These are phyloP conservation scores for Striga asiatica DNA, from an alignment of 257 asterid species.

Conservation along the genomic window DNA sequence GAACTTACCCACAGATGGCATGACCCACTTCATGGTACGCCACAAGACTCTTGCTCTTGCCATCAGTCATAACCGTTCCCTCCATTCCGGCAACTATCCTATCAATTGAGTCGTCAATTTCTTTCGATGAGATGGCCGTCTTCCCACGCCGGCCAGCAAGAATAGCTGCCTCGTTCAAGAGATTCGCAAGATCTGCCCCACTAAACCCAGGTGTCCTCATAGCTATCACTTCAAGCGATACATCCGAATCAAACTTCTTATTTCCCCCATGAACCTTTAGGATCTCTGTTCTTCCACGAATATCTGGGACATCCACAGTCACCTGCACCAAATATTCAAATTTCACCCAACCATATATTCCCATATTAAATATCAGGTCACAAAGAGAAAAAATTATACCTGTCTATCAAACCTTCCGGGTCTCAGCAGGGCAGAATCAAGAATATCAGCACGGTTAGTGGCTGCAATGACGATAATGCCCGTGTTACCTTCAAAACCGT, in stretches of 20 bases:
- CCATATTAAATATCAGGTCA: slow-evolving; percentile 49
- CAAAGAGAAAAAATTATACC: slow-evolving; percentile 27
- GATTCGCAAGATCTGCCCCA: slow-evolving; percentile 99
- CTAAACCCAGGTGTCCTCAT: slow-evolving; percentile 99
- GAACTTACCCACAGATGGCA: slow-evolving; percentile 92
- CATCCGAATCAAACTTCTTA: slow-evolving; percentile 73
- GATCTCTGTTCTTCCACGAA: slow-evolving; percentile 95
- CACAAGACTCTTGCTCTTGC: slow-evolving; percentile 96
- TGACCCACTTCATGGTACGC: slow-evolving; percentile 99
- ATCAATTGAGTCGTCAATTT: slow-evolving; percentile 92
- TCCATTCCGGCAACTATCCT: slow-evolving; percentile 99
- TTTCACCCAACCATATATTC: not conserved
- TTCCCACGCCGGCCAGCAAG: slow-evolving; percentile 90
- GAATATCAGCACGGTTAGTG: slow-evolving; percentile 96
- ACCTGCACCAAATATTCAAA: slow-evolving; percentile 44
- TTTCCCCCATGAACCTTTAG: slow-evolving; percentile 86
- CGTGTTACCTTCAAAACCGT: slow-evolving; percentile 97
- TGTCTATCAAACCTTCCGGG: slow-evolving; percentile 98
- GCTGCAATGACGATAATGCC: slow-evolving; percentile 95
- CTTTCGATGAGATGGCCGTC: slow-evolving; percentile 75
- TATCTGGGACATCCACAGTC: slow-evolving; percentile 83
- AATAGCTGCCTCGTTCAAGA: slow-evolving; percentile 93
- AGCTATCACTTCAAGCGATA: slow-evolving; percentile 88
- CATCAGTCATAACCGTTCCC: slow-evolving; percentile 97
- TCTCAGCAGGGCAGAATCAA: slow-evolving; percentile 87